Conservation (phyloP, 495 filamentous ascomycete species). For the Parmelia sp. region DNA sequence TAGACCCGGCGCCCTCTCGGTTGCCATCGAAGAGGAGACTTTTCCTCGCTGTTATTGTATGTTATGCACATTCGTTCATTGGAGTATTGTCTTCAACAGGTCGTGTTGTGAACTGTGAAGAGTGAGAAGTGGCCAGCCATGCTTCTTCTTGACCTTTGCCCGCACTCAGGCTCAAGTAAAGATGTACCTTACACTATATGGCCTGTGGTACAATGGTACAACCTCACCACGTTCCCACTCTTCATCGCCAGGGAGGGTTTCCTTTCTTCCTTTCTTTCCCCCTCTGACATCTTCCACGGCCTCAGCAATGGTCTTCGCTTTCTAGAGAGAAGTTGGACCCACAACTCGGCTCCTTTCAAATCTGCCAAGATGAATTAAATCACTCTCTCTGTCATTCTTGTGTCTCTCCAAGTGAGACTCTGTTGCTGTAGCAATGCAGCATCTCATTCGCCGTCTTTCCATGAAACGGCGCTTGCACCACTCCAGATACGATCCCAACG, state of each 20-base stretch:
- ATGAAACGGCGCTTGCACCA: neutral
- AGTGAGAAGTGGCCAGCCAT: too few relatives aligned
- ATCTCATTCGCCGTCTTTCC: neutral
- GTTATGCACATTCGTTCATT: neutral
- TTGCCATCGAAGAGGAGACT: neutral
- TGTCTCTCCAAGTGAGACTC: neutral
- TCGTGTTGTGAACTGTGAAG: too few relatives aligned
- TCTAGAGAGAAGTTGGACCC: neutral
- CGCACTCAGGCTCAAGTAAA: too few relatives aligned
- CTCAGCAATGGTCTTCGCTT: neutral
- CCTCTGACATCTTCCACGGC: too few relatives aligned
- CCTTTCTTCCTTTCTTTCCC: too few relatives aligned
- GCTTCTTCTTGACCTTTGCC: too few relatives aligned
- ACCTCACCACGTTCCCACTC: too few relatives aligned
- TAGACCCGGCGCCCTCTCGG: too few relatives aligned
- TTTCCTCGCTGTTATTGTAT: too few relatives aligned
- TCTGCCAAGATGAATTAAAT: neutral
- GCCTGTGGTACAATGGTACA: too few relatives aligned
- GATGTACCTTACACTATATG: too few relatives aligned
- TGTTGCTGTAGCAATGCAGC: neutral
- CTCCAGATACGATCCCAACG: neutral
- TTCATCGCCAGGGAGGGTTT: too few relatives aligned
- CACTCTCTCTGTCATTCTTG: neutral
- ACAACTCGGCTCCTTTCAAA: neutral
- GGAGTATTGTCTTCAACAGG: neutral